A percentile compares a stretch with the other conserved stretches of the same genome.
Evolutionary conservation across 164 flowering plant genomes (phyloP).

Genomic region (Aristolochia fimbriata): DNA sequence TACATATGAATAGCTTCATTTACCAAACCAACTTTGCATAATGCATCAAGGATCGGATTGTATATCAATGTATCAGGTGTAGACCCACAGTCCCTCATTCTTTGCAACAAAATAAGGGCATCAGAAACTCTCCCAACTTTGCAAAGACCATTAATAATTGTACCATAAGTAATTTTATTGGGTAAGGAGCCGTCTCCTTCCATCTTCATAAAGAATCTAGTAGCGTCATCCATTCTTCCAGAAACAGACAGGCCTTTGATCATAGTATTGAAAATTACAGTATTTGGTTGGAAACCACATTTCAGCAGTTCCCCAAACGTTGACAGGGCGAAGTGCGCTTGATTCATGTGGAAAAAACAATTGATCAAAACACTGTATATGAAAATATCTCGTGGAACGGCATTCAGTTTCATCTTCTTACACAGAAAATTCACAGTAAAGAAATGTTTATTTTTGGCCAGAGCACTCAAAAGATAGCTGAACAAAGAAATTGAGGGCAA

Average conservation of each 20-base stretch:
- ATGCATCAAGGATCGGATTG: background rate
- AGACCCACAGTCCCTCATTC: background rate
- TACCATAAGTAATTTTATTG: conserved; percentile 23
- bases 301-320: background rate
- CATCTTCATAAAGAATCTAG: conserved; percentile 16
- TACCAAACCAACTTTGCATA: conserved; percentile 2
- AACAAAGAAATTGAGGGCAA: background rate
- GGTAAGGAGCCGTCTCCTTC: conserved; percentile 21
- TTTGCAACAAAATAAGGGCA: conserved; percentile 15
- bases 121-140: conserved; percentile 25
- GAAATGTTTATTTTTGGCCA: background rate
- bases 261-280: background rate
- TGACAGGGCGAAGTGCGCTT: background rate
- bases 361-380: background rate
- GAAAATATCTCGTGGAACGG: background rate
- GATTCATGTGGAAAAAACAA: background rate
- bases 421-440: background rate
- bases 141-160: conserved; percentile 31
- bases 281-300: background rate
- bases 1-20: background rate
- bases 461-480: background rate
- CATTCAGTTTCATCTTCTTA: background rate
- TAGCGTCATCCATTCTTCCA: background rate
- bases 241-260: background rate
- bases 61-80: background rate